Conservation (phyloP, 2,329 filamentous ascomycete species). For the Neoarthrinium moseri region DNA sequence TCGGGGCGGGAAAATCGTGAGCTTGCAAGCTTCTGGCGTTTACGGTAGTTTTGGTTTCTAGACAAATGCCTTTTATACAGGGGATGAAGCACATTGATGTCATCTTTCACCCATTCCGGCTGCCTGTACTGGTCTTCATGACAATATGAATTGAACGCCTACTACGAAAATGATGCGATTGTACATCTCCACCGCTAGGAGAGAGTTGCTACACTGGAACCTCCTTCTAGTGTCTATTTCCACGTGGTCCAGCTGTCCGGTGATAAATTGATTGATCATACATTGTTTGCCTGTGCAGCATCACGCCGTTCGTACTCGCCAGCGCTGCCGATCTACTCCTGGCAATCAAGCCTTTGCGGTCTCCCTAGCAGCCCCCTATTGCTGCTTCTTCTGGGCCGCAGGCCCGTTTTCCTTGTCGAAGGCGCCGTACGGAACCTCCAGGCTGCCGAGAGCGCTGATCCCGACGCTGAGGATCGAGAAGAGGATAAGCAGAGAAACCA, state of each 20-base stretch:
- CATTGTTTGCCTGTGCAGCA: no score
- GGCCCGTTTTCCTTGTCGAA: conserved; percentile 97
- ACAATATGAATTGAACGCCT: conserved; percentile 2
- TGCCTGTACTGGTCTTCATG: no score
- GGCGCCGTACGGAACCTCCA: conserved; percentile 89
- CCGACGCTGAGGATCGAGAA: conserved; percentile 78
- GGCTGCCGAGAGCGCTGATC: conserved; percentile 70
- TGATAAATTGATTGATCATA: neutral
- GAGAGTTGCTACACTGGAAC: neutral
- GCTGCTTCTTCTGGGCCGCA: conserved; percentile 81
- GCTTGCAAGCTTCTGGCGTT: no score
- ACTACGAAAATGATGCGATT: neutral
- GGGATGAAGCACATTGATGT: no score
- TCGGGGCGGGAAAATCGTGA: no score
- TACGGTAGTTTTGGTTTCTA: no score
- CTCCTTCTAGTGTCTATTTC: neutral
- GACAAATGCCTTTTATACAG: no score
- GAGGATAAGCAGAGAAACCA: conserved; percentile 69
- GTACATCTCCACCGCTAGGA: neutral
- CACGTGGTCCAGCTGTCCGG: neutral
- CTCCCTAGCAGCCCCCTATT: conserved; percentile 22
- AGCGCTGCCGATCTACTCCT: no score
- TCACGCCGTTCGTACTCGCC: no score
- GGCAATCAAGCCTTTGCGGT: no score
- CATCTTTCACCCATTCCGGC: no score